Evolutionary conservation across 805 yeast species (phyloP).

Genomic region (Lipomyces chichibuensis): DNA sequence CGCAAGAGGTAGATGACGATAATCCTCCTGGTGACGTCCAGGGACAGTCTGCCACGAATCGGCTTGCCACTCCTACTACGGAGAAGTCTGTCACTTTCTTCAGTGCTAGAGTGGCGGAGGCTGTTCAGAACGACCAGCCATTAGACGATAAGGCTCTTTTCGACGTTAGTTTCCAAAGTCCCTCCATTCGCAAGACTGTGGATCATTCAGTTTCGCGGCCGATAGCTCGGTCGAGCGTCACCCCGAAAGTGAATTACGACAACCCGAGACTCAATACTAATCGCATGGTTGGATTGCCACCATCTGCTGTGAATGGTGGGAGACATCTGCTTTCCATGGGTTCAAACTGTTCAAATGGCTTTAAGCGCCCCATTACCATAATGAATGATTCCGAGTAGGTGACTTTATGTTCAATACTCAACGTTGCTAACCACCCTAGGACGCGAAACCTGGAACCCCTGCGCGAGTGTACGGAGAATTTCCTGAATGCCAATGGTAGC

Average conservation of each 20-base stretch:
- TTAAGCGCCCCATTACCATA: neutral
- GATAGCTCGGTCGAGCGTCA: constrained; percentile 14
- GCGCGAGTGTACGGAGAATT: neutral
- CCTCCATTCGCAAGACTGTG: constrained; percentile 40
- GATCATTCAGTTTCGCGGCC: constrained; percentile 40
- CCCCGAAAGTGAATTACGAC: constrained; percentile 7
- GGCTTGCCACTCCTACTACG: neutral
- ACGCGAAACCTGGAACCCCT: neutral
- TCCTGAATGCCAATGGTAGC: neutral
- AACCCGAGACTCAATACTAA: constrained; percentile 10
- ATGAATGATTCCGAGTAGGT: constrained; percentile 2
- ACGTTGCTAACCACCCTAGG: neutral
- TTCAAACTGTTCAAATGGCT: neutral
- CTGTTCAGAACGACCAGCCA: constrained; percentile 37
- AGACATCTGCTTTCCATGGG: neutral
- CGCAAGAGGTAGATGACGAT: neutral
- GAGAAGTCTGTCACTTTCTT: constrained; percentile 33
- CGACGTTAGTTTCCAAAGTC: constrained; percentile 37
- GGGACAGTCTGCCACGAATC: neutral
- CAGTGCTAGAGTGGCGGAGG: constrained; percentile 41
- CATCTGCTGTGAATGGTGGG: neutral
- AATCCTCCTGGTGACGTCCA: neutral
- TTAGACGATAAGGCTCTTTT: constrained; percentile 36
- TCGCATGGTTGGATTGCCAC: constrained; percentile 23
- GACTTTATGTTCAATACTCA: neutral